These are phyloP conservation scores for Aspergillus candidus DNA, from an alignment of 2,329 filamentous ascomycete species.

Conservation along the genomic window DNA sequence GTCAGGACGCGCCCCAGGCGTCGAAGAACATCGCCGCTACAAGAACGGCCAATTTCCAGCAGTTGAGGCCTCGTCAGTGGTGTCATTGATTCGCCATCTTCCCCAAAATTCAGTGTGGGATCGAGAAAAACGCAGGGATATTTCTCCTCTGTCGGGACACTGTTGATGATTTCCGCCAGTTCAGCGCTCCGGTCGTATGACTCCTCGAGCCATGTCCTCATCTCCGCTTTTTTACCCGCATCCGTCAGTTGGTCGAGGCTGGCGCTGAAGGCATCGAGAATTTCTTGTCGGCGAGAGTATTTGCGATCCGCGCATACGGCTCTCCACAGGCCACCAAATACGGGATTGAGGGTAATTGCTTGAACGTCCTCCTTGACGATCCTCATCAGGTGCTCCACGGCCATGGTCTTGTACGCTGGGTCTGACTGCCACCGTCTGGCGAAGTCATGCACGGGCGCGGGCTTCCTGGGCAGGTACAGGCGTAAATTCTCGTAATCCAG, in stretches of 20 bases:
- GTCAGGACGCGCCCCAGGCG: conserved; percentile 46
- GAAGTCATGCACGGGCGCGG: conserved; percentile 17
- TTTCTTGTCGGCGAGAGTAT: conserved; percentile 36
- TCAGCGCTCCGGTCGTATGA: conserved; percentile 47
- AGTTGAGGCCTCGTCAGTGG: conserved; percentile 43
- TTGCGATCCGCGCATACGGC: conserved; percentile 44
- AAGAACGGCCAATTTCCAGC: conserved; percentile 49
- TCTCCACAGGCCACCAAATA: conserved; percentile 48
- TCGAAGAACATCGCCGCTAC: conserved; percentile 44
- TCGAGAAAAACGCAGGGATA: conserved; percentile 49
- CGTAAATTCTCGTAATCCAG: conserved; percentile 16
- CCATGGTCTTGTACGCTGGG: conserved; percentile 34
- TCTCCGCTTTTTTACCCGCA: conserved; percentile 28
- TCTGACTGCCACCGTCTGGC: conserved; percentile 37
- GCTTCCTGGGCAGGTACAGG: conserved; percentile 32
- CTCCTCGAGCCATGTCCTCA: conserved; percentile 47
- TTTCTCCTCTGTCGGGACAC: conserved; percentile 32
- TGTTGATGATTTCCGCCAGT: conserved; percentile 34
- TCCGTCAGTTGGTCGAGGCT: conserved; percentile 35
- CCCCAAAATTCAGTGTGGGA: conserved; percentile 40
- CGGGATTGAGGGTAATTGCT: conserved; percentile 44
- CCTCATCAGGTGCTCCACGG: conserved; percentile 34
- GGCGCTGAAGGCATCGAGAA: conserved; percentile 40
- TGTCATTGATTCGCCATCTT: conserved; percentile 21
- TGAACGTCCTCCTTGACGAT: conserved; percentile 43